Evolutionary conservation across 495 filamentous ascomycete genomes (phyloP), one percentile per base, ranked within the genome.

Genomic region (Pseudomonodictys pantanalensis): DNA sequence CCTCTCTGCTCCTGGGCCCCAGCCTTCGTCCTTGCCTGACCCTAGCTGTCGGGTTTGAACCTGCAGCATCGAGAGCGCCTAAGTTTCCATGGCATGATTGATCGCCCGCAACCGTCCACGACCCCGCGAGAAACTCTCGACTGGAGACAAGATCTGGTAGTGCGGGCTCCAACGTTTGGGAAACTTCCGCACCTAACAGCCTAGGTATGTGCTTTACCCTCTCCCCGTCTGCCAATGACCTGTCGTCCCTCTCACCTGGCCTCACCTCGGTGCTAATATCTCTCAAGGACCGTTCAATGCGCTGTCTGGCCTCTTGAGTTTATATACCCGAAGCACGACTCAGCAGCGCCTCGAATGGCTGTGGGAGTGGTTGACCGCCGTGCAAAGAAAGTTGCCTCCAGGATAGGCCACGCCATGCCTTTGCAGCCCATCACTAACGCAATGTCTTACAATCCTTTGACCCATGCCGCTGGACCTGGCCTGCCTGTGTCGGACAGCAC

Each of bases 61-160:
- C 59, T 67, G 64, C 64, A 64, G 39, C 18, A 41, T 54, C 55
- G 17, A 45, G 50, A 52, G 45, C 64, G 59, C 50, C 64, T 60
- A 56, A 59, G 48, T 48, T 57, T 59, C 64, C 59, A 56, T 59
- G 64, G 59, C 58, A 44, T 67, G 64, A 59, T 58, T 62, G 64
- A 67, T 63, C 55, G 59, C 39, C 63, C 46, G 52, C 52, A 61
- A 57, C 57, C 61, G 47, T 56, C 59, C n/a, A n/a, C n/a, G n/a
- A n/a, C n/a, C 64, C 59, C 49, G 55, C 64, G 59, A 44, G 59
- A 29, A 59, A 63, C 59, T 60, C 59, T 59, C 64, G 53, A 61
- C 54, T 43, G 52, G 35, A 56, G 20, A 38, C 56, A 22, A 63
- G 48, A 41, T 60, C 47, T 41, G 38, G 38, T 66, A 62, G 58